Evolutionary conservation across 306 rosid species (phyloP).

Genomic region (Cyamopsis tetragonoloba): DNA sequence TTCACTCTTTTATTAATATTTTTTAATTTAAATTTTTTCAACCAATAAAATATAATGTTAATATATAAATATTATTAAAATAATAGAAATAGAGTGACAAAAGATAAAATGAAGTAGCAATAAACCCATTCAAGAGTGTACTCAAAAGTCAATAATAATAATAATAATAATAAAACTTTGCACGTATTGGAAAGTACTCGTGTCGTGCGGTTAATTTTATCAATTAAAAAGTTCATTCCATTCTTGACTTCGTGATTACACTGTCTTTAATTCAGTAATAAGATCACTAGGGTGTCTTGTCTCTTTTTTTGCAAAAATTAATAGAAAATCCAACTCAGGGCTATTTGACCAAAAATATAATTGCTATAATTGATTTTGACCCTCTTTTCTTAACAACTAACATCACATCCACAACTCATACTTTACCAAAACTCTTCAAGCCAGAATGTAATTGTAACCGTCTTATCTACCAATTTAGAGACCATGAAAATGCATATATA

Average conservation of each 20-base stretch:
- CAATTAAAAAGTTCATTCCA: neutral
- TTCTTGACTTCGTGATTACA: neutral
- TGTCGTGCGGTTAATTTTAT: too few species aligned
- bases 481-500: neutral
- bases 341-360: neutral
- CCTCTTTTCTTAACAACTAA: neutral
- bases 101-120: too few species aligned
- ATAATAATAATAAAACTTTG: too few species aligned
- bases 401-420: constrained; percentile 2
- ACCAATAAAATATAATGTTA: too few species aligned
- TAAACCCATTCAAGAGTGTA: too few species aligned
- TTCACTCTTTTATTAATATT: too few species aligned
- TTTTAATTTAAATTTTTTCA: too few species aligned
- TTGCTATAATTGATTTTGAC: neutral
- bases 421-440: neutral
- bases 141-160: too few species aligned
- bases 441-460: neutral
- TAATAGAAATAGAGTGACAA: too few species aligned
- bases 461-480: constrained; percentile 6
- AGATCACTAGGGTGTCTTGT: neutral
- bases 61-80: too few species aligned
- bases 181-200: too few species aligned
- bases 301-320: neutral
- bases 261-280: neutral
- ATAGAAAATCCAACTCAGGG: constrained; percentile 18